Percentiles rank a stretch among this genome's conserved stretches.
Conservation (phyloP, 306 rosid species). For the Pachyrhizus erosus region DNA sequence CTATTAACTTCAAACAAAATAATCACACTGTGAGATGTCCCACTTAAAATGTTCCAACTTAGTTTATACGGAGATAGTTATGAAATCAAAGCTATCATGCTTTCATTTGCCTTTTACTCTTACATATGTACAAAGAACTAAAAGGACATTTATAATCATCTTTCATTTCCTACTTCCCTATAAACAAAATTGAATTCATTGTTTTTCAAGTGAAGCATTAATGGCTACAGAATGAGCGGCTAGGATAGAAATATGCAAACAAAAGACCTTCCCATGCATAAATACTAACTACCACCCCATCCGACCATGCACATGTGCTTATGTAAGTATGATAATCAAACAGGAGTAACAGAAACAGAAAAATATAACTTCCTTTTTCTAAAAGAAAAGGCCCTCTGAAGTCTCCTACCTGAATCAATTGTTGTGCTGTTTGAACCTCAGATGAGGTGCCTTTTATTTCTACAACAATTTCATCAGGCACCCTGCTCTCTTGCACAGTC, state of each 20-base stretch:
- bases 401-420: slow-evolving; percentile 80
- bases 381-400: background rate
- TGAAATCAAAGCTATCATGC: background rate
- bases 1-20: background rate
- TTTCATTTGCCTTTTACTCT: background rate
- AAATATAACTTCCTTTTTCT: background rate
- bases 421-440: slow-evolving; percentile 86
- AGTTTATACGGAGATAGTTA: background rate
- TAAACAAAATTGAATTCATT: background rate
- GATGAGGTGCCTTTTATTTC: slow-evolving; percentile 91
- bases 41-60: background rate
- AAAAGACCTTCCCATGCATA: background rate
- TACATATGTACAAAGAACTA: slow-evolving; percentile 1
- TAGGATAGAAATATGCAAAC: slow-evolving; percentile 2
- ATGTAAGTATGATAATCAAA: slow-evolving; percentile 1
- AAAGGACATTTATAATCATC: background rate
- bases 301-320: background rate
- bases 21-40: background rate
- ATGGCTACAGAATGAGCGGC: slow-evolving; percentile 25
- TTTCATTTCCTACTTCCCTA: slow-evolving; percentile 14
- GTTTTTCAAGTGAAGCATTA: slow-evolving; percentile 20
- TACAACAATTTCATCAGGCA: slow-evolving; percentile 83
- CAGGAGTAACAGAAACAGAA: slow-evolving; percentile 13
- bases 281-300: background rate
- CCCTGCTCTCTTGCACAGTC: slow-evolving; percentile 91